Percentiles rank a stretch among this genome's conserved stretches.
These are phyloP conservation scores for Yamadazyma conglobata DNA, from an alignment of 1,139 yeast species.

Conservation along the genomic window DNA sequence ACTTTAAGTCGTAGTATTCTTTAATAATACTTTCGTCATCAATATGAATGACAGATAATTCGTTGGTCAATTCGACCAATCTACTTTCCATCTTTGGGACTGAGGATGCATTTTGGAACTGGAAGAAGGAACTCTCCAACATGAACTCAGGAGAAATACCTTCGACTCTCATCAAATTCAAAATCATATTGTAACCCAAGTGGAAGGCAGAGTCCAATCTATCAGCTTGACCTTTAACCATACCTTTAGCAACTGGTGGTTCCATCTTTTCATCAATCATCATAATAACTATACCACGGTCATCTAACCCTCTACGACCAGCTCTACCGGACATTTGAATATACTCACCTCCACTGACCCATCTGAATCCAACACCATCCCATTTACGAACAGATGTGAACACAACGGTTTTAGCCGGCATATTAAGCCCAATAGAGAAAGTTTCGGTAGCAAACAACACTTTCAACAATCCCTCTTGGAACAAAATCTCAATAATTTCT, in stretches of 20 bases:
- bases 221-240: conserved; percentile 99
- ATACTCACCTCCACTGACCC: conserved; percentile 99
- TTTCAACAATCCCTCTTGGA: conserved; percentile 93
- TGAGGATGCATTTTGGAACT: conserved; percentile 88
- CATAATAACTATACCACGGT: conserved; percentile 97
- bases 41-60: conserved; percentile 48
- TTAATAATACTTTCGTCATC: conserved; percentile 73
- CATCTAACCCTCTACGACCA: conserved; percentile 99
- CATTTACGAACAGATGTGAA: conserved; percentile 96
- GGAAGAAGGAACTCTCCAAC: conserved; percentile 91
- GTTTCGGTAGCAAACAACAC: conserved; percentile 97
- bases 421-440: conserved; percentile 93
- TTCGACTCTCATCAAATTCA: conserved; percentile 93
- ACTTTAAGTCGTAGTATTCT: conserved; percentile 78
- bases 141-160: conserved; percentile 97
- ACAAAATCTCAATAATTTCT: conserved; percentile 93
- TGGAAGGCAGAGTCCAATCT: conserved; percentile 95
- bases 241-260: conserved; percentile 97
- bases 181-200: conserved; percentile 93
- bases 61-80: conserved; percentile 48
- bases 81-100: conserved; percentile 80
- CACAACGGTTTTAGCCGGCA: conserved; percentile 98
- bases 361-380: conserved; percentile 96
- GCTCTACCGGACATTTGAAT: conserved; percentile 99
- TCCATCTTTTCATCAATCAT: conserved; percentile 99